These are phyloP conservation scores for Cladosporium colombiae DNA, from an alignment of 2,329 filamentous ascomycete species.

Conservation along the genomic window DNA sequence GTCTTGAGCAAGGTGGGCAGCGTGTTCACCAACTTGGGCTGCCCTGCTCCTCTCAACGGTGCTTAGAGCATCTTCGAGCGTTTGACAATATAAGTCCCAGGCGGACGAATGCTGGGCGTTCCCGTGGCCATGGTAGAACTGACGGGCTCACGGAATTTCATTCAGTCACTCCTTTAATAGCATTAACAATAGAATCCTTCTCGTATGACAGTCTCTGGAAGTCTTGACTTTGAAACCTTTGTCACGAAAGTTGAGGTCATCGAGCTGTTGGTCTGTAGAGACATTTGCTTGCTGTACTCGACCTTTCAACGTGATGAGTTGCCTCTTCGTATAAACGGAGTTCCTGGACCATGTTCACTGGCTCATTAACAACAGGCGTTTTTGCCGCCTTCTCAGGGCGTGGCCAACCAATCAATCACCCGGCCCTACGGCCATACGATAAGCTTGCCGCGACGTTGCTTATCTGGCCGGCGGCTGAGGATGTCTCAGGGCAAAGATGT, in stretches of 20 bases:
- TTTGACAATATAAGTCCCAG: background rate
- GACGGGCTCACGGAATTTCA: background rate
- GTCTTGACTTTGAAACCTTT: background rate
- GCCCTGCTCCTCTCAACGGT: constrained; percentile 32
- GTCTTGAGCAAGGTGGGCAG: constrained; percentile 31
- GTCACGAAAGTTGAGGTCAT: background rate
- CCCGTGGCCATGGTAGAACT: background rate
- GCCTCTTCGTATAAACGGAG: too few relatives aligned
- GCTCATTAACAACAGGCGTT: background rate
- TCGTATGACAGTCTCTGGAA: background rate
- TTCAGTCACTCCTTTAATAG: background rate
- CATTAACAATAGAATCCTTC: background rate
- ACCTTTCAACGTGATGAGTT: too few relatives aligned
- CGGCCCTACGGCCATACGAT: background rate
- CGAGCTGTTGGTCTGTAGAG: background rate
- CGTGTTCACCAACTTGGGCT: constrained; percentile 34
- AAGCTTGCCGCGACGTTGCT: background rate
- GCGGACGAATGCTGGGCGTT: background rate
- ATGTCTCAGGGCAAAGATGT: background rate
- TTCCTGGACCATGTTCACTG: background rate
- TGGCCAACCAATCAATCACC: background rate
- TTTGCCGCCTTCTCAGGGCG: background rate
- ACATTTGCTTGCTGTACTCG: background rate
- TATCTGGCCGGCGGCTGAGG: constrained; percentile 3
- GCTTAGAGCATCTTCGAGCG: background rate